Evolutionary conservation across 1,284 basidiomycete genomes (phyloP).

Genomic region (Ganoderma multipileum): DNA sequence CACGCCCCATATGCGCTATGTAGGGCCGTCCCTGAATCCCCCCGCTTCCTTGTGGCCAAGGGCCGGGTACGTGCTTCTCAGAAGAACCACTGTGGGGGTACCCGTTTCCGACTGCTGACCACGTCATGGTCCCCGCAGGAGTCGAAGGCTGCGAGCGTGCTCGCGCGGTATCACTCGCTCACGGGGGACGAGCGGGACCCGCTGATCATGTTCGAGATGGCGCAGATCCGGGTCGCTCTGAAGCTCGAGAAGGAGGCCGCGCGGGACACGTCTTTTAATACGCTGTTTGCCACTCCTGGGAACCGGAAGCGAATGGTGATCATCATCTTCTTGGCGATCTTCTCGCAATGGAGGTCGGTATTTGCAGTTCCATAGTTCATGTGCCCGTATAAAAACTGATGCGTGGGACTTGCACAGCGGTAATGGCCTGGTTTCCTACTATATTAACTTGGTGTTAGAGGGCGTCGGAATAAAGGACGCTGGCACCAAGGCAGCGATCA

Average conservation of each 20-base stretch:
- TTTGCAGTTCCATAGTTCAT: background rate
- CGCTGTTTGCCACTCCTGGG: constrained; percentile 62
- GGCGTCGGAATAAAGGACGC: constrained; percentile 61
- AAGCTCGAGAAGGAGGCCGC: constrained; percentile 65
- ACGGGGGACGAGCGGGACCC: constrained; percentile 66
- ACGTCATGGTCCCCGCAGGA: constrained; percentile 39
- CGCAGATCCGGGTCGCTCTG: constrained; percentile 76
- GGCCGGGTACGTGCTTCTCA: constrained; percentile 52
- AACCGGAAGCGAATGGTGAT: constrained; percentile 74
- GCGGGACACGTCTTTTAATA: constrained; percentile 58
- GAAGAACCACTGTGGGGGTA: background rate
- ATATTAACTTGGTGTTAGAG: constrained; percentile 68
- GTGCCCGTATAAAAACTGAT: too few species aligned
- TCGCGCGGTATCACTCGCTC: constrained; percentile 76
- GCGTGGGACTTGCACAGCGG: constrained; percentile 53
- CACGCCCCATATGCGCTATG: background rate
- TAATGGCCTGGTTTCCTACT: constrained; percentile 73
- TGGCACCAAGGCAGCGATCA: constrained; percentile 64
- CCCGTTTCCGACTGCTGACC: background rate
- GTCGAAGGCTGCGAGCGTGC: constrained; percentile 58
- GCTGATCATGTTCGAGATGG: constrained; percentile 71
- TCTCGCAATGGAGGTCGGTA: constrained; percentile 72
- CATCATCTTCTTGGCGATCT: constrained; percentile 71
- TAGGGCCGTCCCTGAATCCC: constrained; percentile 74
- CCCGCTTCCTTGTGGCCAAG: constrained; percentile 69